A percentile compares a stretch with the other conserved stretches of the same genome.
These are phyloP conservation scores for Penicillium pancosmium DNA, from an alignment of 495 filamentous ascomycete species.

Conservation along the genomic window DNA sequence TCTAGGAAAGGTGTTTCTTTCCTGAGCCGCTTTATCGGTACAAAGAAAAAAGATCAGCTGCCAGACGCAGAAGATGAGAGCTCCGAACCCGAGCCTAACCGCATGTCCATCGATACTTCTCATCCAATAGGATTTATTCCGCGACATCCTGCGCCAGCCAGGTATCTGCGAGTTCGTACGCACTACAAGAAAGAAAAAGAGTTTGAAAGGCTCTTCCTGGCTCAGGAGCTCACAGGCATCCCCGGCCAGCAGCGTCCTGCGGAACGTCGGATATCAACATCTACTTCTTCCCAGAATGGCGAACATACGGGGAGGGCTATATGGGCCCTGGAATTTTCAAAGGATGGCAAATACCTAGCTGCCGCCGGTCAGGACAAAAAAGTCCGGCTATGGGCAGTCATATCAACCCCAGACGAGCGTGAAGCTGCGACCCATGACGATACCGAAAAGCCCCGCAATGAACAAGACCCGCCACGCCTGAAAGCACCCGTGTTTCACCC, in stretches of 20 bases:
- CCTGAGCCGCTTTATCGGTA: slow-evolving; percentile 83
- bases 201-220: slow-evolving; percentile 86
- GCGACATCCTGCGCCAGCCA: slow-evolving; percentile 83
- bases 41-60: slow-evolving; percentile 65
- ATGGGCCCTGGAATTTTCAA: slow-evolving; percentile 92
- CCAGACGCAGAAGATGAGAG: slow-evolving; percentile 65
- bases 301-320: slow-evolving; percentile 58
- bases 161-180: slow-evolving; percentile 83
- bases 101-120: slow-evolving; percentile 77
- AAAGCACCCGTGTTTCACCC: slow-evolving; percentile 90
- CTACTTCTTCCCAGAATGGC: slow-evolving; percentile 39
- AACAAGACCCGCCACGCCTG: slow-evolving; percentile 54
- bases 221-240: slow-evolving; percentile 71
- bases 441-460: slow-evolving; percentile 51
- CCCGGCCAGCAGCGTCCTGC: slow-evolving; percentile 19
- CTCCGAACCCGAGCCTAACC: slow-evolving; percentile 68
- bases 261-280: slow-evolving; percentile 31
- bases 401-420: slow-evolving; percentile 80
- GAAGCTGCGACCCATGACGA: slow-evolving; percentile 70
- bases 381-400: slow-evolving; percentile 88
- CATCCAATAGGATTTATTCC: slow-evolving; percentile 87
- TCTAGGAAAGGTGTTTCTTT: slow-evolving; percentile 85
- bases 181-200: slow-evolving; percentile 81
- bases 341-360: slow-evolving; percentile 89
- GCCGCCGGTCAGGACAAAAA: slow-evolving; percentile 85